These are phyloP conservation scores for Aspergillus olivimuriae DNA, from an alignment of 495 filamentous ascomycete genomes.

Conservation along the genomic window DNA sequence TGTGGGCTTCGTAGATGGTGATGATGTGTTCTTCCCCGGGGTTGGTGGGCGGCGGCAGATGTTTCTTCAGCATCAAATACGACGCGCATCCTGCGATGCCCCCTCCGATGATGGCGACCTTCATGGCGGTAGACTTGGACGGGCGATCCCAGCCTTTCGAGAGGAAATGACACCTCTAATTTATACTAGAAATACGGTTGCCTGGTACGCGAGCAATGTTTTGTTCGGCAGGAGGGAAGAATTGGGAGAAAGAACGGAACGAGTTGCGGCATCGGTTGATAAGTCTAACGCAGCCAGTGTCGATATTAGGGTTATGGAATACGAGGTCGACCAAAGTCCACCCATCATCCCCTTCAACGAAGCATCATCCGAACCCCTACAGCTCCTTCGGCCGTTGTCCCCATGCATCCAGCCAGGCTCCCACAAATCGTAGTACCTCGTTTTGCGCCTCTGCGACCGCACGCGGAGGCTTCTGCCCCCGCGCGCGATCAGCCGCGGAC, in stretches of 20 bases:
- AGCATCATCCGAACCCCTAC: too few relatives aligned
- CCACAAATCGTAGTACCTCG: conserved; percentile 52
- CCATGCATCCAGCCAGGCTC: conserved; percentile 60
- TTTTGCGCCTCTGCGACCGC: conserved; percentile 49
- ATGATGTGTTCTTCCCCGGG: conserved; percentile 24
- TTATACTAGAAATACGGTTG: background rate
- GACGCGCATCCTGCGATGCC: conserved; percentile 44
- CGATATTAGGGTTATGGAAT: too few relatives aligned
- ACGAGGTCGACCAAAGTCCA: too few relatives aligned
- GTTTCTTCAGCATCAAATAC: conserved; percentile 45
- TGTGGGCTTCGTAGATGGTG: conserved; percentile 33
- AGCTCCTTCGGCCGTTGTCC: too few relatives aligned
- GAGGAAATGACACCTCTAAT: too few relatives aligned
- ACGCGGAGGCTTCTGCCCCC: conserved; percentile 42
- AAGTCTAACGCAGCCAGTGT: too few relatives aligned
- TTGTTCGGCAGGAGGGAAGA: too few relatives aligned
- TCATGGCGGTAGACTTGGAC: conserved; percentile 29
- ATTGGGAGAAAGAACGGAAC: too few relatives aligned
- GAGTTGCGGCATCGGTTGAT: too few relatives aligned
- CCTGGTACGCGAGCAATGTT: too few relatives aligned
- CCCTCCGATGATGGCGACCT: conserved; percentile 48
- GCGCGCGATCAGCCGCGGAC: conserved; percentile 51
- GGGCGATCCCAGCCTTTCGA: background rate
- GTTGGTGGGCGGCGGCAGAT: conserved; percentile 32
- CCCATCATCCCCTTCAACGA: too few relatives aligned